Base-by-base conservation (phyloP, 1,139 yeast genomes). In the Saccharomyces pastorianus region DNA sequence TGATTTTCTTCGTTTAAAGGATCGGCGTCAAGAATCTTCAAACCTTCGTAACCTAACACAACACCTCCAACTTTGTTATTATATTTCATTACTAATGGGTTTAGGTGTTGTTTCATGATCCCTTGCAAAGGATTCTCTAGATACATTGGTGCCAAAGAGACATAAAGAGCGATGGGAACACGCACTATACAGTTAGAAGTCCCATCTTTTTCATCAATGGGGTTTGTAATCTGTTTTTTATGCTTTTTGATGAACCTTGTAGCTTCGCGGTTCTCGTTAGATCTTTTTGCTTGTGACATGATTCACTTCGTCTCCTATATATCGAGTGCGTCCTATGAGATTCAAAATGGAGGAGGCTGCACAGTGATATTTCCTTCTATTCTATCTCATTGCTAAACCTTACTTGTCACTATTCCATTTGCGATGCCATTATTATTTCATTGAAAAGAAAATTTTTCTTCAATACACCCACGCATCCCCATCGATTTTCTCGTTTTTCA, bases 71-170 rank as follows among this genome's bases (percentile, higher is more conserved):
- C 86, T 46, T 82, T 78, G 20, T 82, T 73, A 62, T 81, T 85
- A 68, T 86, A 89, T 50, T 86, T 83, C 96, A 93, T 88, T 42
- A 93, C 75, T 71, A 93, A 75, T 5, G 95, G 91, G 67, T 93
- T 96, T 61, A 93, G 74, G 72, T 93, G 98, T 73, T 91, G 97
- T 44, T 83, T 77, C 69, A 83, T 83, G 59, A 91, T 78, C 34
- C 98, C 99, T 57, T 81, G 81, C 32, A 84, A 69, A 4, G 96
- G 96, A 52, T 79, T 76, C 51, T 77, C 75, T 49, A 84, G 69
- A 70, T 83, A 87, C 57, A 82, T 75, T 53, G 99, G 98, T 9
- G 98, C 96, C 54, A 93, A 71, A 4, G 96, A 88, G 3, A 90
- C 83, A 66, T 90, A 89, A 69, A 93, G 70, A 20, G 82, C 75